Evolutionary conservation across 352 stramenopile species (phyloP).

Genomic region (Halophytophthora polymorphica): DNA sequence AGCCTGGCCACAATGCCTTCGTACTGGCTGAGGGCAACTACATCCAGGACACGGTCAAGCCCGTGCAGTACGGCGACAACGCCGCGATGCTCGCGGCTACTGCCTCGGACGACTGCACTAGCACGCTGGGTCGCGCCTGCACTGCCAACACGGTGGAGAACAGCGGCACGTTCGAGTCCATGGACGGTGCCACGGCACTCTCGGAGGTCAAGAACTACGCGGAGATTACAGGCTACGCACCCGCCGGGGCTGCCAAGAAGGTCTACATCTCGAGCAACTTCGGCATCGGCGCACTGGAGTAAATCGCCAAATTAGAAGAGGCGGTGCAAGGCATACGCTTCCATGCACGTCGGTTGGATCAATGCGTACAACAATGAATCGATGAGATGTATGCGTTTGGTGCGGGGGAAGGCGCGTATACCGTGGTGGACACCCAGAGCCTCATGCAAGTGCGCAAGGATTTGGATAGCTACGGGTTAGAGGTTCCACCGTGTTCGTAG

Average conservation of each 20-base stretch:
- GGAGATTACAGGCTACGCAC: conserved; percentile 13
- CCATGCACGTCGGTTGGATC: too few relatives aligned
- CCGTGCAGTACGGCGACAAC: conserved; percentile 7
- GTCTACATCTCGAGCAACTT: conserved; percentile 12
- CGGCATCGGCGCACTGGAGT: conserved; percentile 9
- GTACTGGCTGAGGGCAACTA: conserved; percentile 45
- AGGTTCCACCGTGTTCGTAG: too few relatives aligned
- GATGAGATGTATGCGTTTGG: too few relatives aligned
- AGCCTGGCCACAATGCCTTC: conserved; percentile 25
- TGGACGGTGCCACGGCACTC: conserved; percentile 13
- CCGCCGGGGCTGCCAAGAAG: conserved; percentile 7
- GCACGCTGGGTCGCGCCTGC: conserved; percentile 22
- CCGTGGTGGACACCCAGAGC: too few relatives aligned
- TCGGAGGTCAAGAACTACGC: conserved; percentile 17
- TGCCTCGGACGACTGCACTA: conserved; percentile 14
- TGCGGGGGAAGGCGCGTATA: too few relatives aligned
- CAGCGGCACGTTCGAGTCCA: conserved; percentile 14
- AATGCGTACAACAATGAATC: too few relatives aligned
- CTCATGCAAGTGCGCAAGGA: too few relatives aligned
- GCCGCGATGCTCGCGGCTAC: conserved; percentile 14
- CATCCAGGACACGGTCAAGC: conserved; percentile 30
- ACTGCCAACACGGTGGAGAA: conserved; percentile 22
- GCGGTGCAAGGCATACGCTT: too few relatives aligned
- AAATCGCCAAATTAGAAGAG: too few relatives aligned
- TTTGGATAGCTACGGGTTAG: too few relatives aligned